Evolutionary conservation across 2,329 filamentous ascomycete genomes (phyloP).

Genomic region (Zasmidium angulare): DNA sequence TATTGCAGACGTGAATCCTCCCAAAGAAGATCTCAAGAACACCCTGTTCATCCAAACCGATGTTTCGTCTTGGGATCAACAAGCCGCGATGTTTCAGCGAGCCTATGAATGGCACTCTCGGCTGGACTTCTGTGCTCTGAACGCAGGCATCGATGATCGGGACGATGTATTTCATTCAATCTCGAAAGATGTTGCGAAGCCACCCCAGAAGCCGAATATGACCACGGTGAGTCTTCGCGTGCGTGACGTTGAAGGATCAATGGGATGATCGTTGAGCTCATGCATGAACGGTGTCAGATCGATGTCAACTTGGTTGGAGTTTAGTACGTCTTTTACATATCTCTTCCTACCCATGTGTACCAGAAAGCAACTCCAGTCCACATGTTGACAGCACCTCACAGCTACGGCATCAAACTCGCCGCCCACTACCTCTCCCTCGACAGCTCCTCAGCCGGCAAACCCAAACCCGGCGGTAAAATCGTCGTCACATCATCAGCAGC

Average conservation of each 20-base stretch:
- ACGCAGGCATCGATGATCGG: slow-evolving; percentile 38
- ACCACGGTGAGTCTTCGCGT: slow-evolving; percentile 21
- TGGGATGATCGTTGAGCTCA: not conserved
- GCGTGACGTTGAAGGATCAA: no score
- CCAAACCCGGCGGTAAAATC: slow-evolving; percentile 30
- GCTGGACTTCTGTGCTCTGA: slow-evolving; percentile 35
- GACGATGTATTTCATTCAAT: slow-evolving; percentile 36
- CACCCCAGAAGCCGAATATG: slow-evolving; percentile 35
- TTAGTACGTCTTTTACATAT: not conserved
- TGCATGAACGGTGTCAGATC: not conserved
- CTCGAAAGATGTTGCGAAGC: slow-evolving; percentile 11
- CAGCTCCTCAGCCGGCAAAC: slow-evolving; percentile 15
- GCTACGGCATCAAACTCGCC: slow-evolving; percentile 39
- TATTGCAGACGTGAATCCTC: slow-evolving; percentile 47
- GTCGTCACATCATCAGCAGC: slow-evolving; percentile 37
- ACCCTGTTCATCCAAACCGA: slow-evolving; percentile 38
- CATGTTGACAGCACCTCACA: no score
- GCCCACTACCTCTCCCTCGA: slow-evolving; percentile 38
- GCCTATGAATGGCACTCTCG: slow-evolving; percentile 27
- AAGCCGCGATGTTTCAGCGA: slow-evolving; percentile 26
- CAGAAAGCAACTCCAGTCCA: slow-evolving; percentile 34
- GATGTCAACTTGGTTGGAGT: not conserved
- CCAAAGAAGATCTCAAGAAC: slow-evolving; percentile 28
- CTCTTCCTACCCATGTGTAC: slow-evolving; percentile 8
- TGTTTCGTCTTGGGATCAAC: slow-evolving; percentile 31